Evolutionary conservation across 495 filamentous ascomycete species (phyloP), one percentile per base, ranked within the genome.

Genomic region (Thermothielavioides terrestris): DNA sequence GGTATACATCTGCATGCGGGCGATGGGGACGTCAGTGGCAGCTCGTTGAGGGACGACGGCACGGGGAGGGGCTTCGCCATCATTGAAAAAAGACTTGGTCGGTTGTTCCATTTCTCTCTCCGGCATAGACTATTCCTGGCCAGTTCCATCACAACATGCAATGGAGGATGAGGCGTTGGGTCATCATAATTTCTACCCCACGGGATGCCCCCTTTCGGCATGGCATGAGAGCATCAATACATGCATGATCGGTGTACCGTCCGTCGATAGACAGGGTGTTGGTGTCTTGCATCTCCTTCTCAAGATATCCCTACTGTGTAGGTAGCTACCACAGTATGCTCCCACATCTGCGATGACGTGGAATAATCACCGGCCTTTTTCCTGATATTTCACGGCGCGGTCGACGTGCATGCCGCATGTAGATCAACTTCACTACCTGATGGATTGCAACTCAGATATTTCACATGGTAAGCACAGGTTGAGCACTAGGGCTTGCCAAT

Each of bases 1-100:
- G 26, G 52, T 60, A 55, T 68, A 65, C 49, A 43, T 61, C 49
- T 54, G 52, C 53, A 52, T 59, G 42, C 39, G 47, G 50, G 39
- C 23, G 42, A 35, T 57, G 36, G 58, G 45, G 41, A 34, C 36
- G 45, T 32, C 51, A 8, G 36, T 51, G 27, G 44, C 46, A 26
- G 36, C 22, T 27, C 35, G 26, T 23, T 27, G 26, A 41, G 41
- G 47, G 41, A 35, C n/a, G n/a, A 14, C 9, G 15, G 20, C 28
- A 9, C 6, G 23, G 22, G 30, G 15, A 15, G 32, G 39, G 20
- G 10, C 9, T 5, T 26, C 15, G 22, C 9, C 20, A 22, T 48
- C 42, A 45, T 36, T 15, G 7, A 38, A 43, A 53, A 50, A 52
- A 42, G 46, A 45, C 41, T 52, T 46, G 52, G 38, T 45, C 46